phyloP scores from a whole-genome alignment of 2,329 filamentous ascomycete genomes.

The Elsinoe fawcettii region DNA sequence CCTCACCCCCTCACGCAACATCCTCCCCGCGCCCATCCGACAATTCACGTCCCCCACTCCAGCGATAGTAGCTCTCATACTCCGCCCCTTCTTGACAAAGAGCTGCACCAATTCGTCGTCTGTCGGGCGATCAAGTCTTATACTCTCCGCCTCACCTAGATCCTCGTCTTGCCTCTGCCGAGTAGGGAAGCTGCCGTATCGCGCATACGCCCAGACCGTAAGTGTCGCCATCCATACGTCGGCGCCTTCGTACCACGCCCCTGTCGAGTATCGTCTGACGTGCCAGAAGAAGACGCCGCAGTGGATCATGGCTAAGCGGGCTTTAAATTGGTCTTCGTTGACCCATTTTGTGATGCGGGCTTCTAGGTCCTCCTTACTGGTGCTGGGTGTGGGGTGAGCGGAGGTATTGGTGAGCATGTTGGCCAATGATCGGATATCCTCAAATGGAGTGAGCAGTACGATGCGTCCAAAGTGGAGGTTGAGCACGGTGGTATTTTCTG shows the following conservation, averaged over 20 bases:
- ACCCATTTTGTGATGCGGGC: constrained; percentile 40
- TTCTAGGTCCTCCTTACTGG: background rate
- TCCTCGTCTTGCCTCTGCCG: background rate
- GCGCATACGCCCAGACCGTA: constrained; percentile 53
- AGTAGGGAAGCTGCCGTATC: constrained; percentile 22
- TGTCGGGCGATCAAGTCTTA: constrained; percentile 48
- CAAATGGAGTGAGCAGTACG: constrained; percentile 43
- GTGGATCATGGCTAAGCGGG: constrained; percentile 46
- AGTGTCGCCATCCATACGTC: constrained; percentile 59
- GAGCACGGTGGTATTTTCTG: constrained; percentile 48
- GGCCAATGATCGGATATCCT: constrained; percentile 38
- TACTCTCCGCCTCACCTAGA: constrained; percentile 20
- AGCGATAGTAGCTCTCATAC: constrained; percentile 45
- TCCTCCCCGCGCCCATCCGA: constrained; percentile 30
- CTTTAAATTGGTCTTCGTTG: constrained; percentile 47
- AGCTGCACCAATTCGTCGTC: constrained; percentile 53
- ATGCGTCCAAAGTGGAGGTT: constrained; percentile 49
- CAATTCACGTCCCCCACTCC: constrained; percentile 47
- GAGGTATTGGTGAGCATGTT: constrained; percentile 8
- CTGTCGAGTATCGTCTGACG: constrained; percentile 42
- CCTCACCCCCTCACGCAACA: constrained; percentile 34
- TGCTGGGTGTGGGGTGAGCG: background rate
- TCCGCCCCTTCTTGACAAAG: constrained; percentile 45
- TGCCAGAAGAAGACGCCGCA: constrained; percentile 47
- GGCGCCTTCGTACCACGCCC: constrained; percentile 54